A percentile compares a stretch with the other conserved stretches of the same genome.
phyloP scores from a whole-genome alignment of 2,329 filamentous ascomycete species.

The Claviceps sp. region DNA sequence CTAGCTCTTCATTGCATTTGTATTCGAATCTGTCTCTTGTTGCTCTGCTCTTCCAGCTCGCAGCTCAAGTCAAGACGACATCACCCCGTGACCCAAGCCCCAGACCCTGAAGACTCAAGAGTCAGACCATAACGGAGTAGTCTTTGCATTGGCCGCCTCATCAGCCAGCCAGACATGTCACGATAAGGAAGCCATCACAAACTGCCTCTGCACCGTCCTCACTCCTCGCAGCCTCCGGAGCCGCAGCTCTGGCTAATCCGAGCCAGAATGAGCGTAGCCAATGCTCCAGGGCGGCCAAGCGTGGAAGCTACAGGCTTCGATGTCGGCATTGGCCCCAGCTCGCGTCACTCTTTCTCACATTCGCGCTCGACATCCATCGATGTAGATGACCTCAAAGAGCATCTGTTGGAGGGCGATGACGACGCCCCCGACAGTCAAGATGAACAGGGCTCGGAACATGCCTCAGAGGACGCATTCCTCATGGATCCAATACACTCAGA shows the following conservation, averaged over 20 bases:
- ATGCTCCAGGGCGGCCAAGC: neutral
- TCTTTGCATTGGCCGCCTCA: too few relatives aligned
- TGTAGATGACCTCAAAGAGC: constrained; percentile 14
- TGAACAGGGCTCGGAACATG: constrained; percentile 36
- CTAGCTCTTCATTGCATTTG: too few relatives aligned
- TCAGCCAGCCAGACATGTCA: constrained; percentile 1
- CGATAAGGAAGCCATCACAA: neutral
- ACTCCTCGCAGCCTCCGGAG: neutral
- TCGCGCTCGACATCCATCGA: constrained; percentile 12
- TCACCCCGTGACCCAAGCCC: too few relatives aligned
- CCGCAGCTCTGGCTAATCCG: neutral
- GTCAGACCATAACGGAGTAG: too few relatives aligned
- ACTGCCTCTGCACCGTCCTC: neutral
- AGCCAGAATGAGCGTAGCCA: constrained; percentile 1
- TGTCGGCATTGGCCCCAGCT: constrained; percentile 9
- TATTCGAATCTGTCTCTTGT: too few relatives aligned
- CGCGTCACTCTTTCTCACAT: constrained; percentile 15
- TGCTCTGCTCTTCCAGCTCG: too few relatives aligned
- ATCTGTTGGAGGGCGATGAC: constrained; percentile 28
- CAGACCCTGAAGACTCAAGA: too few relatives aligned
- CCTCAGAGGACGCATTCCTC: constrained; percentile 29
- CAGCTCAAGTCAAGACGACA: too few relatives aligned
- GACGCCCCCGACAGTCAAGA: constrained; percentile 28
- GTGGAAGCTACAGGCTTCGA: constrained; percentile 14
- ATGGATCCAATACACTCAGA: constrained; percentile 38